Percentiles rank a stretch among this genome's conserved stretches.
phyloP scores from a whole-genome alignment of 352 stramenopile species.

The Aphanomyces euteiches region DNA sequence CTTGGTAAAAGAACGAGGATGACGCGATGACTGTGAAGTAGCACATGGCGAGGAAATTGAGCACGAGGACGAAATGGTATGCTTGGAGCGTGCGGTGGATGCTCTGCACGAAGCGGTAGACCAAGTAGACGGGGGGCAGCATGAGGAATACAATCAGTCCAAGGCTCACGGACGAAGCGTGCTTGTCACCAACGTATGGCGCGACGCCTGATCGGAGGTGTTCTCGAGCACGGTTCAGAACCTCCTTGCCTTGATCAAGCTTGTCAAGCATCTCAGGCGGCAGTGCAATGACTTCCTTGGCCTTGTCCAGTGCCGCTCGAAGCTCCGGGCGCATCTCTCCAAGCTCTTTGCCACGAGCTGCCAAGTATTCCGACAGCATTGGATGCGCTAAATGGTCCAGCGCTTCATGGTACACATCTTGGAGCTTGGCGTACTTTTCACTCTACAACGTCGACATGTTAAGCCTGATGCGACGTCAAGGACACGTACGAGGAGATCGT shows the following conservation, averaged over 20 bases:
- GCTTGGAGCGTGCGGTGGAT: constrained; percentile 22
- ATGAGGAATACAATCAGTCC: constrained; percentile 10
- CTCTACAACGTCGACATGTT: not conserved
- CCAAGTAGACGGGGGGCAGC: constrained; percentile 17
- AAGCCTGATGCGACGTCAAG: not conserved
- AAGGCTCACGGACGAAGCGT: constrained; percentile 12
- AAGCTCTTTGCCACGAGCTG: constrained; percentile 19
- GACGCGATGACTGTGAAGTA: constrained; percentile 16
- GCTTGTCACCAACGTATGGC: constrained; percentile 16
- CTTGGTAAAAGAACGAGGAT: constrained; percentile 16
- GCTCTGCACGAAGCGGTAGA: constrained; percentile 19
- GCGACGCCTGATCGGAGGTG: constrained; percentile 11
- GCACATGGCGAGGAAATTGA: constrained; percentile 27
- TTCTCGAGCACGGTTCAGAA: constrained; percentile 11
- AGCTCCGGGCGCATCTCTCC: constrained; percentile 27
- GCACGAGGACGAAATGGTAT: constrained; percentile 26
- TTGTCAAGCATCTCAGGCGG: constrained; percentile 9
- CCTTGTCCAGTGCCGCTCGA: constrained; percentile 16
- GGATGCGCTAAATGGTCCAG: constrained; percentile 28
- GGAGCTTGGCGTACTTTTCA: constrained; percentile 3
- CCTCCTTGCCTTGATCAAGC: constrained; percentile 22
- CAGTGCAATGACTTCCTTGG: constrained; percentile 12
- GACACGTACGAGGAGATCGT: constrained; percentile 16
- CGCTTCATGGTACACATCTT: constrained; percentile 19
- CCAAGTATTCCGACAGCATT: constrained; percentile 25